Conservation (phyloP, 192 early-diverging fungal species). For the Coemansia sp. region DNA sequence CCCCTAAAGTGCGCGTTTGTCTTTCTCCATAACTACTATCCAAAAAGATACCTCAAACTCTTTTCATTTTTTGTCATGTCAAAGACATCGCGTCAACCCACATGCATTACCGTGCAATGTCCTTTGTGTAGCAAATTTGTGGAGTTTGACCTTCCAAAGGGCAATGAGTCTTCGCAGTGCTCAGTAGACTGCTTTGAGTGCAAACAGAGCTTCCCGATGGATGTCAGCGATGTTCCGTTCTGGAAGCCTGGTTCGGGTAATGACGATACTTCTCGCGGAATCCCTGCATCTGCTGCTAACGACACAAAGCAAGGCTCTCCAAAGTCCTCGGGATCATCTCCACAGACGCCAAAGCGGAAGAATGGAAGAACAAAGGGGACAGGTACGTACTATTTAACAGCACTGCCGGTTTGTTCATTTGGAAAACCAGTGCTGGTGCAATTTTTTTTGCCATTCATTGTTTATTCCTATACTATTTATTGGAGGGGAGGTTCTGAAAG, state of each 20-base stretch:
- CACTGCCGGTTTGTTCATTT: background rate
- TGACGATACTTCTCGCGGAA: slow-evolving; percentile 1
- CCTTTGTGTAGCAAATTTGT: slow-evolving; percentile 47
- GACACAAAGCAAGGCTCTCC: slow-evolving; percentile 8
- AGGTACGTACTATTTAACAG: slow-evolving; percentile 7
- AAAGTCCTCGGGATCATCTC: slow-evolving; percentile 5
- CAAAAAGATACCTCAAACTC: slow-evolving; percentile 6
- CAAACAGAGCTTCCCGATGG: slow-evolving; percentile 51
- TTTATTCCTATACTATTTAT: too few species aligned
- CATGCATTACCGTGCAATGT: slow-evolving; percentile 54
- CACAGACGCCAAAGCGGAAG: slow-evolving; percentile 34
- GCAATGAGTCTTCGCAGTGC: slow-evolving; percentile 31
- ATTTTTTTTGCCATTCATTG: background rate
- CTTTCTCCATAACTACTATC: slow-evolving; percentile 8
- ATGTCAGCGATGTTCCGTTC: slow-evolving; percentile 54
- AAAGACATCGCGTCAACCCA: slow-evolving; percentile 49
- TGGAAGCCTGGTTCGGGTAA: slow-evolving; percentile 28
- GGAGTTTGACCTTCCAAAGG: slow-evolving; percentile 53
- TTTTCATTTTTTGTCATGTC: slow-evolving; percentile 24
- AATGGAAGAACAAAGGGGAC: slow-evolving; percentile 48
- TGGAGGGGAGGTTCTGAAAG: too few species aligned
- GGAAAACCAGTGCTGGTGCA: background rate
- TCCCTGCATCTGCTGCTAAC: slow-evolving; percentile 11
- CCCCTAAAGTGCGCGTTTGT: background rate
- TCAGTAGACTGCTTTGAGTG: slow-evolving; percentile 46